Conservation (phyloP, 2,329 filamentous ascomycete genomes). For the Amylocarpus encephaloides region DNA sequence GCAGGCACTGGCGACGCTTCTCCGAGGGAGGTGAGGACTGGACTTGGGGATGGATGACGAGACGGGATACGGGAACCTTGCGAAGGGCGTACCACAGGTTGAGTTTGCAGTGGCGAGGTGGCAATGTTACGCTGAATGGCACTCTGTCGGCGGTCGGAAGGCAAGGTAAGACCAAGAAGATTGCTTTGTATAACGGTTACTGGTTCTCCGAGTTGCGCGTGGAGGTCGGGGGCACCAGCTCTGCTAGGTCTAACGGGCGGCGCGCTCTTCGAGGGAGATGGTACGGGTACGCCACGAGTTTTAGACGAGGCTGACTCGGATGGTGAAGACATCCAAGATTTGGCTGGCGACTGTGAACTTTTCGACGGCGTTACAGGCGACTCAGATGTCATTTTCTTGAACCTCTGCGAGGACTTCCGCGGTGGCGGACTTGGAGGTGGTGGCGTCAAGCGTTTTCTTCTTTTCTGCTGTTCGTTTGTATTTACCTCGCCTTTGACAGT, state of each 20-base stretch:
- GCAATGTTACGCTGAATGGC: constrained; percentile 13
- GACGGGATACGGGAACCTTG: constrained; percentile 31
- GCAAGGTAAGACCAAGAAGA: constrained; percentile 30
- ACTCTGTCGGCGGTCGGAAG: constrained; percentile 22
- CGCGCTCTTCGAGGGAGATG: constrained; percentile 20
- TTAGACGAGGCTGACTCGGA: constrained; percentile 13
- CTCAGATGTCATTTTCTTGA: constrained; percentile 34
- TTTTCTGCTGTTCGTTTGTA: constrained; percentile 33
- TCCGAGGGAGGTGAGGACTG: constrained; percentile 28
- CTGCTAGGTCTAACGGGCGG: constrained; percentile 59
- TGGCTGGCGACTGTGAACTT: constrained; percentile 29
- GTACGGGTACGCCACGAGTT: constrained; percentile 5
- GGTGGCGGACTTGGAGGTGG: constrained; percentile 55
- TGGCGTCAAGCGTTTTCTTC: constrained; percentile 39
- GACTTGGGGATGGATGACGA: constrained; percentile 30
- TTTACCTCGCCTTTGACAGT: constrained; percentile 49
- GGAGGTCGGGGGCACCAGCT: constrained; percentile 59
- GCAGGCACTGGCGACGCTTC: constrained; percentile 25
- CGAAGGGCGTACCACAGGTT: constrained; percentile 32
- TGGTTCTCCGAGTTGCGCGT: constrained; percentile 46
- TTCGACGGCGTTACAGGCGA: constrained; percentile 37
- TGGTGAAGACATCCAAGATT: constrained; percentile 26
- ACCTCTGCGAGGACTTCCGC: constrained; percentile 55
- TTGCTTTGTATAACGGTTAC: constrained; percentile 58
- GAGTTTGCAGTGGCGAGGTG: constrained; percentile 22